These are phyloP conservation scores for Fraxinus sp. DNA, from an alignment of 305 asterid genomes.

Conservation along the genomic window DNA sequence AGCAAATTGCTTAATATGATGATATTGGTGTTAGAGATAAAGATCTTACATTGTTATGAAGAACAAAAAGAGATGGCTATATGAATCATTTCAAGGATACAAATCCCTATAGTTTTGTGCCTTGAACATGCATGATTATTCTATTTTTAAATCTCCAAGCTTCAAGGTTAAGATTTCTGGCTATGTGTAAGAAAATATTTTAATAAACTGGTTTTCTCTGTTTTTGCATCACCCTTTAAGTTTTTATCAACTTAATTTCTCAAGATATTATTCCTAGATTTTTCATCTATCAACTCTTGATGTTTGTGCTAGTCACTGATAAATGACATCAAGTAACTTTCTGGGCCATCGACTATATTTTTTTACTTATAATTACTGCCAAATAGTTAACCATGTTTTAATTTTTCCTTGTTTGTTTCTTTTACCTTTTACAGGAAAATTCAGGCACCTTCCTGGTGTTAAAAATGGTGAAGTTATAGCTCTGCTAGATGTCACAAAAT, in stretches of 20 bases:
- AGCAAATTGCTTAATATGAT: background rate
- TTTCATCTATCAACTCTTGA: background rate
- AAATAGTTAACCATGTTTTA: background rate
- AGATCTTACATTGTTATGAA: background rate
- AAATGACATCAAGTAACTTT: background rate
- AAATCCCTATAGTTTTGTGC: background rate
- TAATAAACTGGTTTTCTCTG: background rate
- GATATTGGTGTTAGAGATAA: background rate
- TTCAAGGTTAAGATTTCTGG: background rate
- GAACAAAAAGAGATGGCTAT: background rate
- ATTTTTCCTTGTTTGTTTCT: background rate
- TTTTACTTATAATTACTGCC: slow-evolving; percentile 3
- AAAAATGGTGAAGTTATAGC: slow-evolving; percentile 53
- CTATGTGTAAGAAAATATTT: background rate
- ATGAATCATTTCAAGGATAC: background rate
- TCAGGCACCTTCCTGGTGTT: slow-evolving; percentile 96
- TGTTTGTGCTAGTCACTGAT: background rate
- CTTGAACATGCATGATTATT: slow-evolving; percentile 1
- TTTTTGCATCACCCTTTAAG: background rate
- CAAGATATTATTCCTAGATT: background rate
- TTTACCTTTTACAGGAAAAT: slow-evolving; percentile 59
- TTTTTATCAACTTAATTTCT: background rate
- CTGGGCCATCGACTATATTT: background rate
- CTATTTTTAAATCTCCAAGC: background rate
- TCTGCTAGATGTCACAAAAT: no score